phyloP scores from a whole-genome alignment of 495 filamentous ascomycete species.

The Chlorociboria aeruginascens region DNA sequence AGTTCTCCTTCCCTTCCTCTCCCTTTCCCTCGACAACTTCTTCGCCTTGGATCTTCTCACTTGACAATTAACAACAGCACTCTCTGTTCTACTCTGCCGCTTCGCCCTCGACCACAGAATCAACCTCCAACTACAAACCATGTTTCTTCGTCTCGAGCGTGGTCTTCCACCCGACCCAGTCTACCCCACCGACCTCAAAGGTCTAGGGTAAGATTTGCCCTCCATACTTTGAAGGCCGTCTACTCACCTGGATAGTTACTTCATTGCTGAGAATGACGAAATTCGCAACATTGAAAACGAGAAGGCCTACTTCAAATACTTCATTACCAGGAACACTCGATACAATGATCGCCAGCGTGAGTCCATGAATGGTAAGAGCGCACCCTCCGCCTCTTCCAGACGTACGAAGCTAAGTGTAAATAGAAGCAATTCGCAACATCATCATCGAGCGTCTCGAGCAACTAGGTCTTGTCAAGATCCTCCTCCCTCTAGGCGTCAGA shows the following conservation, averaged over 20 bases:
- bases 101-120: too few species aligned
- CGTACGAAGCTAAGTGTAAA: conserved; percentile 3
- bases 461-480: conserved; percentile 41
- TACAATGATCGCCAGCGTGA: conserved; percentile 60
- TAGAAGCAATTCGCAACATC: conserved; percentile 51
- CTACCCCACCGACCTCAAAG: conserved; percentile 48
- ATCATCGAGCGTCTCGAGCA: conserved; percentile 46
- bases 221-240: not conserved
- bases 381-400: not conserved
- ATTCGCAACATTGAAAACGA: conserved; percentile 55
- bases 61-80: too few species aligned
- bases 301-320: conserved; percentile 59
- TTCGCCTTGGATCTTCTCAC: too few species aligned
- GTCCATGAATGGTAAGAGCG: conserved; percentile 49
- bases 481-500: conserved; percentile 41
- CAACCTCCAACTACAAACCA: conserved; percentile 18
- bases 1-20: too few species aligned
- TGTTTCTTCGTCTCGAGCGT: conserved; percentile 56
- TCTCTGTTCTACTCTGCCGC: too few species aligned
- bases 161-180: conserved; percentile 59
- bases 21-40: too few species aligned
- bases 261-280: conserved; percentile 54
- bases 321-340: conserved; percentile 55
- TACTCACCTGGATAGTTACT: conserved; percentile 40
- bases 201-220: conserved; percentile 47